Conservation (phyloP, 495 filamentous ascomycete species). For the Annulohypoxylon stygium region DNA sequence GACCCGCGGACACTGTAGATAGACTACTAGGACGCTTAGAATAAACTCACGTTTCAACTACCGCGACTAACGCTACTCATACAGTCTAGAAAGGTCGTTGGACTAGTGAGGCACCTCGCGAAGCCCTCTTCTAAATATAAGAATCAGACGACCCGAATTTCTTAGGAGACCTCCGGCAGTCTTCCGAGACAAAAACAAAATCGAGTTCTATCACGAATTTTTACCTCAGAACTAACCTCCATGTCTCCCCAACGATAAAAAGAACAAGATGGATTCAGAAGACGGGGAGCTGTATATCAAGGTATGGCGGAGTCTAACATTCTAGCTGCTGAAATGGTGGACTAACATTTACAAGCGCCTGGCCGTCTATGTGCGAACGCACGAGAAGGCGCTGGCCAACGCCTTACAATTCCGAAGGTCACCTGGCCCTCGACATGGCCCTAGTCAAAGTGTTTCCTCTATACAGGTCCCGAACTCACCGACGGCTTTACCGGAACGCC, state of each 20-base stretch:
- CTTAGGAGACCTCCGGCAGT: constrained; percentile 24
- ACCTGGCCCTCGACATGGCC: constrained; percentile 71
- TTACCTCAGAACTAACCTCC: constrained; percentile 34
- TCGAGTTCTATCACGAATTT: constrained; percentile 22
- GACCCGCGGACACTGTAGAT: constrained; percentile 30
- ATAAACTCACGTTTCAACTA: constrained; percentile 37
- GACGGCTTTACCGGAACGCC: constrained; percentile 62
- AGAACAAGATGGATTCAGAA: constrained; percentile 77
- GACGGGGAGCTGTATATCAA: constrained; percentile 93
- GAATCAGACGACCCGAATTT: constrained; percentile 15
- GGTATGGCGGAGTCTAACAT: constrained; percentile 59
- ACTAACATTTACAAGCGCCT: constrained; percentile 74
- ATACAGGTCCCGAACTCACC: constrained; percentile 63
- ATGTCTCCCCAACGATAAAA: constrained; percentile 58
- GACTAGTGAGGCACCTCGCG: constrained; percentile 22
- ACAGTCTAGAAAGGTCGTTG: constrained; percentile 31
- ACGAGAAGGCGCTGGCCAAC: constrained; percentile 97
- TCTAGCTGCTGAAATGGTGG: not conserved
- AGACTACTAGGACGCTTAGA: constrained; percentile 16
- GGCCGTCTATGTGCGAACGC: constrained; percentile 93
- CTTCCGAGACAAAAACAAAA: constrained; percentile 33
- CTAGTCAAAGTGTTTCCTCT: constrained; percentile 66
- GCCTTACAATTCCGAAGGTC: constrained; percentile 87
- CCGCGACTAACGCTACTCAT: constrained; percentile 37
- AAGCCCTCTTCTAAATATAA: constrained; percentile 26